Evolutionary conservation across 192 early-diverging fungal species (phyloP), one percentile per base, ranked within the genome.

Genomic region (Gryganskiella cystojenkinii): DNA sequence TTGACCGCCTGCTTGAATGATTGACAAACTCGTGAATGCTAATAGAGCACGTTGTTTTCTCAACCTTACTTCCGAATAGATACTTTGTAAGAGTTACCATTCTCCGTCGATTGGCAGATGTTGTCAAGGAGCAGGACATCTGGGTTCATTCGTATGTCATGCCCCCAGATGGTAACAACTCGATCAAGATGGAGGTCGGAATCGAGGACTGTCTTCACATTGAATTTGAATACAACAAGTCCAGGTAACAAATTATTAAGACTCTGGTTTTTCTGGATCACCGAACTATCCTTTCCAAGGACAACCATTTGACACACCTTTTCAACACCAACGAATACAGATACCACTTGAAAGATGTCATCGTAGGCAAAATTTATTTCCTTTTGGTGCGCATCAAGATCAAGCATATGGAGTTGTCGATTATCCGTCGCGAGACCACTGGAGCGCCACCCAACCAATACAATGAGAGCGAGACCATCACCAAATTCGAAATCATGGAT

Each of bases 401-500:
- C 82, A 98, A 98, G 81, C 92, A 98, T 72, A 99, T 99, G 98
- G 98, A 99, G 71, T 87, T 99, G 51, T 96, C 95, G 30, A 99
- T 99, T 61, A 98, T 99, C 59, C 91, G 96, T 15, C 87, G 98
- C 20, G 98, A 99, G 82, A 96, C 96, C 2, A 98, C 97, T 6
- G 98, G 97, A 17, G 91, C 95, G 42, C 95, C 94, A 52, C 96
- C 95, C 24, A 99, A 98, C 73, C 93, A 98, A 74, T 97, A 97
- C 84, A 99, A 98, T 80, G 98, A 99, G 84, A 95, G 93, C 81
- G 98, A 99, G 81, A 98, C 96, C 0, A 93, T 99, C 45, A 99
- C 96, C 46, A 98, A 96, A 81, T 99, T 98, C 82, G 98, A 99
- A 79, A 99, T 99, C 71, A 99, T 99, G 98, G 98, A 99, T 79